Percentiles rank a stretch among this genome's conserved stretches.
These are phyloP conservation scores for Penicillium verhagenii DNA, from an alignment of 495 filamentous ascomycete species.

Conservation along the genomic window DNA sequence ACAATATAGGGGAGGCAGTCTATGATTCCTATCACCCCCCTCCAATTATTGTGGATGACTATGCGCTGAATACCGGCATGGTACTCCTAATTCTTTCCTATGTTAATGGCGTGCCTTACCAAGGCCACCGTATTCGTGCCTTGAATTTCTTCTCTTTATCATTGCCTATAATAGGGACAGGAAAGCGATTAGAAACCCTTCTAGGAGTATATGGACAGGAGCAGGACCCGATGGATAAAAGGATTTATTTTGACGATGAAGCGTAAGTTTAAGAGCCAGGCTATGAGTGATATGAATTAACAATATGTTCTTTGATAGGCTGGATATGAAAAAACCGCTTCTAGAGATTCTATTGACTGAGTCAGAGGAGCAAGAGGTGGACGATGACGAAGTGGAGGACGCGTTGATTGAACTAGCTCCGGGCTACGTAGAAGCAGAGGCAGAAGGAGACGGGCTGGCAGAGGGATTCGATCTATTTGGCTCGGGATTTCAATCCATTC, in stretches of 20 bases:
- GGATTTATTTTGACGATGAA: neutral
- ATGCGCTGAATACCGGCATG: neutral
- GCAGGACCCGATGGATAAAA: neutral
- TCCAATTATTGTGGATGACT: neutral
- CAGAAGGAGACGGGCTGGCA: neutral
- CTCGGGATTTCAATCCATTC: neutral
- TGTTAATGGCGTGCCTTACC: neutral
- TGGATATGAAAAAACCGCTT: neutral
- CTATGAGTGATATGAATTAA: neutral
- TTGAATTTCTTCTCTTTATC: neutral
- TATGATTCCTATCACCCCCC: neutral
- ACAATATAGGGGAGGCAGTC: neutral
- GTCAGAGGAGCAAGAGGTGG: neutral
- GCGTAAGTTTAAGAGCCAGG: neutral
- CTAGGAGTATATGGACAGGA: neutral
- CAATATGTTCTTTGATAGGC: neutral
- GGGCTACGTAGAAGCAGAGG: constrained; percentile 1
- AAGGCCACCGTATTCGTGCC: neutral
- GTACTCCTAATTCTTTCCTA: neutral
- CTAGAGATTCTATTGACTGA: neutral
- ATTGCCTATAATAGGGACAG: neutral
- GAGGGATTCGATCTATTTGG: neutral
- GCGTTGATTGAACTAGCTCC: neutral
- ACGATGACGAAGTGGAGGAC: neutral
- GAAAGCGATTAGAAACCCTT: neutral